Conservation (phyloP, 768 basidiomycete species). For the Pleurotus cornucopiae region DNA sequence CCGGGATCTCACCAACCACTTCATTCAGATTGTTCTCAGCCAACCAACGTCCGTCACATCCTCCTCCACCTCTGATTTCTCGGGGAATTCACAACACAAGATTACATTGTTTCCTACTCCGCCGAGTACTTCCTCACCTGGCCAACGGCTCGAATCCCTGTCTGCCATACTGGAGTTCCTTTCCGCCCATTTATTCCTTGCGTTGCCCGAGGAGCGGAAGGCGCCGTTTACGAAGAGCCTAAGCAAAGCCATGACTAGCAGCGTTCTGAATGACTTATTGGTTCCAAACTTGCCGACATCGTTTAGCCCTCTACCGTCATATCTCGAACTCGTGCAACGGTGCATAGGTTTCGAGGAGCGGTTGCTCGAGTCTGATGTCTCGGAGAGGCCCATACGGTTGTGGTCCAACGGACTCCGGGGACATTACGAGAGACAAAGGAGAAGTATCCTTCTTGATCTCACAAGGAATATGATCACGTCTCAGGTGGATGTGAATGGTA, state of each 20-base stretch:
- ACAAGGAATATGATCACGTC: slow-evolving; percentile 52
- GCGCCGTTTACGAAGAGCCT: slow-evolving; percentile 52
- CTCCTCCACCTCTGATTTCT: slow-evolving; percentile 25
- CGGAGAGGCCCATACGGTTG: slow-evolving; percentile 50
- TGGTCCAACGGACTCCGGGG: slow-evolving; percentile 68
- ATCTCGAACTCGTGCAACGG: slow-evolving; percentile 50
- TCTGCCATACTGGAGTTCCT: slow-evolving; percentile 62
- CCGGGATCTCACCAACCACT: slow-evolving; percentile 57
- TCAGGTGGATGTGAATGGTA: slow-evolving; percentile 29
- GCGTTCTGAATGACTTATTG: slow-evolving; percentile 63
- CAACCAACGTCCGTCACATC: slow-evolving; percentile 44
- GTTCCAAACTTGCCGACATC: slow-evolving; percentile 67
- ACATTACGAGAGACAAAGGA: slow-evolving; percentile 78
- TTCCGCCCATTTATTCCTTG: slow-evolving; percentile 47
- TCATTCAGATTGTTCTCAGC: slow-evolving; percentile 54
- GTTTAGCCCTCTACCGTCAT: slow-evolving; percentile 54
- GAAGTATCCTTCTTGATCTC: slow-evolving; percentile 61
- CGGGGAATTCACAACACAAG: slow-evolving; percentile 29
- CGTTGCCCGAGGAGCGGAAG: slow-evolving; percentile 44
- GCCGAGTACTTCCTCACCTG: slow-evolving; percentile 32
- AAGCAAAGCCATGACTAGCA: slow-evolving; percentile 53
- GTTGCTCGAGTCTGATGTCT: slow-evolving; percentile 43
- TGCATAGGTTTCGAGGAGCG: slow-evolving; percentile 66
- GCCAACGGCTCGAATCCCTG: slow-evolving; percentile 50
- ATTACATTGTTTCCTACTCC: slow-evolving; percentile 46